Base-by-base conservation (phyloP, 176 grass and related monocot genomes). In the Musa acuminata region DNA sequence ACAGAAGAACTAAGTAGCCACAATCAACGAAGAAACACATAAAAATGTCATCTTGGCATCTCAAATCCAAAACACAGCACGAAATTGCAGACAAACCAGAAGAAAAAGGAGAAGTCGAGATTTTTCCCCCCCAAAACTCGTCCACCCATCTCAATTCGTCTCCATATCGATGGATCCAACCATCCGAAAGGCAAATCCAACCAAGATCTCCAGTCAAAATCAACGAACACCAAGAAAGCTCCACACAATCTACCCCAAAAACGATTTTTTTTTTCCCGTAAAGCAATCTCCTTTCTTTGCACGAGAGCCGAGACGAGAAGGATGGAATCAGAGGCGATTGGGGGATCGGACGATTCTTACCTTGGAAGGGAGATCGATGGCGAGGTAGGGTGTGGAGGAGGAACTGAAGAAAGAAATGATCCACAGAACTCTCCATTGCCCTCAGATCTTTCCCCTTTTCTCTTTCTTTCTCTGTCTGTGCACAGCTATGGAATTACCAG, bases 401-500 rank as follows among this genome's bases (percentile, higher is more conserved):
- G 52, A 21, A 58, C 23, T 22, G 77, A 29, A 67, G 51, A 17
- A 43, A 78, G 29, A 75, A 79, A 53, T 8, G 75, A 82, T 68
- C 52, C 51, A 71, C 71, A 55, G 79, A 27, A 51, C 27, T 58
- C 52, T 51, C 68, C 55, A n/a, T 64, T 73, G 55, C 49, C 29
- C 65, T n/a, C 49, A 70, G 11, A n/a, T 19, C 50, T 20, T 43
- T 59, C 69, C 63, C 74, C 49, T 54, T 67, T 55, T 54, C 22
- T 74, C 49, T 80, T 14, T 71, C 78, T 80, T 54, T 72, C 49
- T 85, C 62, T 80, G 63, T 77, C 35, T 70, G 20, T 12, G 43
- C n/a, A 70, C 43, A 50, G 48, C 17, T 49, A 50, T 43, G 35
- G 35, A 43, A 43, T 43, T 43, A 43, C 35, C 67, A n/a, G n/a